Evolutionary conservation across 495 filamentous ascomycete genomes (phyloP).

Genomic region (Friedmanniomyces simplex): DNA sequence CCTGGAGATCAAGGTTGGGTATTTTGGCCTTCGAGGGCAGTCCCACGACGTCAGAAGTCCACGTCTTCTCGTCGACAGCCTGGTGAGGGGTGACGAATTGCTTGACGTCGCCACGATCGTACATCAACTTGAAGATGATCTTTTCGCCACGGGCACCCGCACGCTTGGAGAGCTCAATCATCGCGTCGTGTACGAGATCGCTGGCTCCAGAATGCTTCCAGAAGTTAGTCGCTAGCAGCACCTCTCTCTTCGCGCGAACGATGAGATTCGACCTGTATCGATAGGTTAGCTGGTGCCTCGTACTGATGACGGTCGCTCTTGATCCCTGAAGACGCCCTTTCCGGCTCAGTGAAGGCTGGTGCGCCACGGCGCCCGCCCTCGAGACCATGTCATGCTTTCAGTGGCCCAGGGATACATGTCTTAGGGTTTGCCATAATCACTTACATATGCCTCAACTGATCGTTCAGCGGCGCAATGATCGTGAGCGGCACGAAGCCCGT

Average conservation of each 20-base stretch:
- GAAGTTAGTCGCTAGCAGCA: conserved; percentile 64
- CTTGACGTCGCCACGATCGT: conserved; percentile 57
- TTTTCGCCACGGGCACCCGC: conserved; percentile 48
- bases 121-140: conserved; percentile 62
- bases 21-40: conserved; percentile 54
- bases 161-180: conserved; percentile 55
- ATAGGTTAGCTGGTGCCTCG: not conserved
- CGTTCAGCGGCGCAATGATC: conserved; percentile 56
- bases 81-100: conserved; percentile 57
- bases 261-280: conserved; percentile 69
- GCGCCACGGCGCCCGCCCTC: too few relatives aligned
- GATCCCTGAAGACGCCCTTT: too few relatives aligned
- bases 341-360: too few relatives aligned
- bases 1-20: conserved; percentile 59
- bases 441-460: conserved; percentile 38
- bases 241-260: conserved; percentile 57
- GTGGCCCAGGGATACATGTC: too few relatives aligned
- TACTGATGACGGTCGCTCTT: too few relatives aligned
- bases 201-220: conserved; percentile 61
- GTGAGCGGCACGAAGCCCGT: conserved; percentile 57
- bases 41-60: conserved; percentile 44
- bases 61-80: conserved; percentile 46
- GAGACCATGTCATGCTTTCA: too few relatives aligned
- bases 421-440: too few relatives aligned
- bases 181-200: conserved; percentile 54